These are phyloP conservation scores for Isoetes taiwanensis DNA, from an alignment of 75 land plant species.

Conservation along the genomic window DNA sequence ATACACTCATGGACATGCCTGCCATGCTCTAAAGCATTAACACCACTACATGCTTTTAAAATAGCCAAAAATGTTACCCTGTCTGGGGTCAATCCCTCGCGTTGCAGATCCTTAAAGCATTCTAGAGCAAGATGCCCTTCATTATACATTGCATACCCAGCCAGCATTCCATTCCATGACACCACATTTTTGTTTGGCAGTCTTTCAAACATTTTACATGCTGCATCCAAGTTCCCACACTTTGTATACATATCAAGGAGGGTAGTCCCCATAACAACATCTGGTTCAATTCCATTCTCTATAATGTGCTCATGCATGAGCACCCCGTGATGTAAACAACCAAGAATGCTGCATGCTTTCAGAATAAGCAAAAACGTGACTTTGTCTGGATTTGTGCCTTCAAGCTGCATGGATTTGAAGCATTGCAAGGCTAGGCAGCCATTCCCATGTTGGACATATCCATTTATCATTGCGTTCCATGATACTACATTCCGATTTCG, in stretches of 20 bases:
- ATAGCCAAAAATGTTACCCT: slow-evolving; percentile 26
- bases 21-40: slow-evolving; percentile 28
- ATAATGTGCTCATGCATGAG: no score
- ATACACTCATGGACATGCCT: slow-evolving; percentile 30
- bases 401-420: no score
- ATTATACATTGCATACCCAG: slow-evolving; percentile 52
- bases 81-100: slow-evolving; percentile 28
- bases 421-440: no score
- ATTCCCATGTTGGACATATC: no score
- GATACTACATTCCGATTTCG: no score
- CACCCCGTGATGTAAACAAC: no score
- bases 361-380: no score
- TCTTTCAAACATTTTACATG: not conserved
- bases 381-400: no score
- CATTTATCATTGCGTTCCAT: no score
- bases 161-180: slow-evolving; percentile 17
- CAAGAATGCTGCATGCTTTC: no score
- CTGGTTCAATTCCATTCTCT: no score
- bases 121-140: slow-evolving; percentile 42
- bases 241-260: slow-evolving; percentile 11
- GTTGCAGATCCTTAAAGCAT: slow-evolving; percentile 42
- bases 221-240: slow-evolving; percentile 7
- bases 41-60: slow-evolving; percentile 23
- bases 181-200: slow-evolving; percentile 3
- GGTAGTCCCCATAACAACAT: no score